Evolutionary conservation across 2,329 filamentous ascomycete species (phyloP).

Genomic region (Tolypocladium sp.): DNA sequence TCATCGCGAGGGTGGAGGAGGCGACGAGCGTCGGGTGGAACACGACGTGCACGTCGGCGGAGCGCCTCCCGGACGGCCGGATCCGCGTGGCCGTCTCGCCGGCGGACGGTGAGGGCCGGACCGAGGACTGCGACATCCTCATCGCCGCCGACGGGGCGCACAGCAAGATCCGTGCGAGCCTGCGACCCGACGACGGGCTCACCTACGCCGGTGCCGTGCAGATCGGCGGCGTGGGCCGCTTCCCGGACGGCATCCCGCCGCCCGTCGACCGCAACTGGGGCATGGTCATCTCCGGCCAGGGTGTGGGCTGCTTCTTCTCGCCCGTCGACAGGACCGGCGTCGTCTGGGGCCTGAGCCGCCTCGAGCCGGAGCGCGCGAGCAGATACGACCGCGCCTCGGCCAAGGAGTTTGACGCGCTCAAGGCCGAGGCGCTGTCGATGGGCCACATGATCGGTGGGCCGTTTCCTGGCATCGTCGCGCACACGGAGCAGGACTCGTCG

Average conservation of each 20-base stretch:
- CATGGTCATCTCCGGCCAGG: conserved; percentile 20
- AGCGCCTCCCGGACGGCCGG: background rate
- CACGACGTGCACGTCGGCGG: background rate
- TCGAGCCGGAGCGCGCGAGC: conserved; percentile 8
- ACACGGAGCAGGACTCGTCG: conserved; percentile 22
- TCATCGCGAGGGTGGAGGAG: background rate
- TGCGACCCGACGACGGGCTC: conserved; percentile 25
- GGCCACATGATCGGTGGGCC: conserved; percentile 22
- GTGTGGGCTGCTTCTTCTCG: conserved; percentile 27
- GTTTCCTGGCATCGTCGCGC: conserved; percentile 23
- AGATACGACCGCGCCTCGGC: conserved; percentile 4
- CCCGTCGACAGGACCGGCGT: conserved; percentile 25
- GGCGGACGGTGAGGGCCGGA: background rate
- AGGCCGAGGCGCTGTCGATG: conserved; percentile 12
- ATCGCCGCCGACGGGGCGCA: conserved; percentile 30
- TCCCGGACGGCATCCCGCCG: conserved; percentile 18
- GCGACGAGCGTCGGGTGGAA: background rate
- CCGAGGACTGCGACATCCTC: conserved; percentile 23
- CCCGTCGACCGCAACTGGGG: conserved; percentile 24
- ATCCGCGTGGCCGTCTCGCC: background rate
- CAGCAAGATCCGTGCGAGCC: conserved; percentile 23
- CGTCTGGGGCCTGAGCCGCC: conserved; percentile 28
- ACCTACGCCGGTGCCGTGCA: conserved; percentile 23
- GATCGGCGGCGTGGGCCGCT: conserved; percentile 22
- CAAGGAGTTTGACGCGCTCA: conserved; percentile 12